Conservation (phyloP, 2,329 filamentous ascomycete species). For the Cercospora sesami region DNA sequence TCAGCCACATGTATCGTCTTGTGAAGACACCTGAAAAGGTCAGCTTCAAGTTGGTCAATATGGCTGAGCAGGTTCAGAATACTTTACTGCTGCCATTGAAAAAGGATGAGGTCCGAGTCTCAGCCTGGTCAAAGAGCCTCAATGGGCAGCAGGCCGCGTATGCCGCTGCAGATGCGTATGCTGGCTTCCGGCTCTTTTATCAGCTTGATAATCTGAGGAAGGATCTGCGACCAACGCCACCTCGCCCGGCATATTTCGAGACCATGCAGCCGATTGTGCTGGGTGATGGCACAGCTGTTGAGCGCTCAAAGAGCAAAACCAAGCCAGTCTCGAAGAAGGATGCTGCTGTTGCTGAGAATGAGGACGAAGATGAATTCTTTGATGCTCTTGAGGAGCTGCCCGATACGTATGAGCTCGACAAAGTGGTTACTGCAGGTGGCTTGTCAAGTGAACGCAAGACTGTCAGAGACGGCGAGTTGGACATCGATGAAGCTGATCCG, state of each 20-base stretch:
- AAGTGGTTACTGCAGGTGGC: background rate
- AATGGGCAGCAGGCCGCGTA: conserved; percentile 66
- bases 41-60: conserved; percentile 64
- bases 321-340: conserved; percentile 19
- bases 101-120: conserved; percentile 72
- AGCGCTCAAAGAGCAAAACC: conserved; percentile 14
- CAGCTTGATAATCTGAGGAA: conserved; percentile 68
- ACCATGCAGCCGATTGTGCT: conserved; percentile 63
- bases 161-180: conserved; percentile 82
- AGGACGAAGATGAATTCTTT: conserved; percentile 38
- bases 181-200: conserved; percentile 70
- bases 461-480: background rate
- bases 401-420: conserved; percentile 25
- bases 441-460: background rate
- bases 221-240: conserved; percentile 67
- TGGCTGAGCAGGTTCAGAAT: conserved; percentile 70
- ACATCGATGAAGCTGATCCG: conserved; percentile 8
- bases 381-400: conserved; percentile 34
- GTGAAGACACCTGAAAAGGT: conserved; percentile 64
- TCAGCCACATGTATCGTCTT: conserved; percentile 78
- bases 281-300: conserved; percentile 44
- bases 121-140: conserved; percentile 71
- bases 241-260: conserved; percentile 68
- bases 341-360: conserved; percentile 23
- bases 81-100: conserved; percentile 71